Base-by-base conservation (phyloP, 2,329 filamentous ascomycete genomes). In the Ustulina deusta region DNA sequence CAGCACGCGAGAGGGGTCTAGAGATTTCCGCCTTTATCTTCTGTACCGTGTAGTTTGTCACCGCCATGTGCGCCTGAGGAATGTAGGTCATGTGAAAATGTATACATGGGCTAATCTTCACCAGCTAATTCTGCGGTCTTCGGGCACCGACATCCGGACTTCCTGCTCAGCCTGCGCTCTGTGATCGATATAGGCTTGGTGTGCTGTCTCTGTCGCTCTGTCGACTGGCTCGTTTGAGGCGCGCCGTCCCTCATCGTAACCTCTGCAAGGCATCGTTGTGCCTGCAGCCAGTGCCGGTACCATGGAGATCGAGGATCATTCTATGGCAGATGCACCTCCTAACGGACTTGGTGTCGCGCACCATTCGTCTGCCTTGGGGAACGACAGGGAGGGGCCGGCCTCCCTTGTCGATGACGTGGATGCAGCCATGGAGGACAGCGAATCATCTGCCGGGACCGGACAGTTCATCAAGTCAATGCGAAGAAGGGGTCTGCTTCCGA, bases 401-500 rank as follows among this genome's bases (percentile, higher is more conserved):
- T 73, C 78, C 11, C 77, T 75, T 5, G 78, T 79, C 29, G 78
- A 78, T 32, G 79, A 75, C 22, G 78, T 76, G 64, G 79, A 75
- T 48, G 76, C 79, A 36, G 77, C 77, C 29, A 79, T 79, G 13
- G 79, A 75, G 4, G 75, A 75, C 7, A 72, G 71, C n/a, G 74
- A 73, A 2, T 48, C 71, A 68, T 27, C 71, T 74, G 77, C 78
- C 15, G 75, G 77, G 0, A 79, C 79, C 10, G 78, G 79, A 2
- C 79, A 80, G 17, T 77, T 80, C 10, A 74, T 82, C 2, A 79
- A 79, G 6, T 73, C 78, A 1, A 80, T 84, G 58, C 78, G 78
- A 15, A 80, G 81, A 64, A 83, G 80, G 42, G 83, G 84, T 1
- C 80, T 88, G 29, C 83, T 93, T 1, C 88, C 91, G 0, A 94